Conservation (phyloP, 768 basidiomycete species). For the Psilocybe cyanescens region DNA sequence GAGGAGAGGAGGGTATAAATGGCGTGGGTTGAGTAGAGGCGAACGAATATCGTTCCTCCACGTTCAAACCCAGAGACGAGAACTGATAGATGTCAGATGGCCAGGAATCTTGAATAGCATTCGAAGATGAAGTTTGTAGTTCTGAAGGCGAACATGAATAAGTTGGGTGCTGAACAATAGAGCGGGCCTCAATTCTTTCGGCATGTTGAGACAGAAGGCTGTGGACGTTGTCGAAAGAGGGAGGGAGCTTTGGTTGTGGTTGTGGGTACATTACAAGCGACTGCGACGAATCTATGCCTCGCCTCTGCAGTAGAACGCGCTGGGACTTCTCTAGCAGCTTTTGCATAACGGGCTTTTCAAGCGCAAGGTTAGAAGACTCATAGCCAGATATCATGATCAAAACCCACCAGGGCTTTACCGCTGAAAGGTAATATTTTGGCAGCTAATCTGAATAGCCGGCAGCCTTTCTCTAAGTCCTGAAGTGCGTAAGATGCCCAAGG, state of each 20-base stretch:
- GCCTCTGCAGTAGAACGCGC: slow-evolving; percentile 43
- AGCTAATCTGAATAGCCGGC: slow-evolving; percentile 59
- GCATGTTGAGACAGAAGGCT: slow-evolving; percentile 34
- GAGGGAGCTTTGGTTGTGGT: slow-evolving; percentile 29
- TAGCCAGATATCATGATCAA: slow-evolving; percentile 1
- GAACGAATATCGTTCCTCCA: slow-evolving; percentile 42
- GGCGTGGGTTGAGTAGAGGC: slow-evolving; percentile 41
- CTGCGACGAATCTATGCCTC: slow-evolving; percentile 10
- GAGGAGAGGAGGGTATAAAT: slow-evolving; percentile 48
- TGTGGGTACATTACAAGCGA: slow-evolving; percentile 17
- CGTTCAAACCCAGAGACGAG: slow-evolving; percentile 41
- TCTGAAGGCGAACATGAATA: background rate
- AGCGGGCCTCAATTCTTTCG: slow-evolving; percentile 19
- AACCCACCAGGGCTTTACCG: slow-evolving; percentile 58
- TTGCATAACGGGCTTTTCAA: slow-evolving; percentile 54
- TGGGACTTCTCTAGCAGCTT: slow-evolving; percentile 57
- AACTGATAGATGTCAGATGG: slow-evolving; percentile 53
- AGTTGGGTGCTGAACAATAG: background rate
- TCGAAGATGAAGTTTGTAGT: background rate
- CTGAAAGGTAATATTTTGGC: slow-evolving; percentile 63
- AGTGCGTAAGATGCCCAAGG: slow-evolving; percentile 63
- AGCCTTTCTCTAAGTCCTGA: slow-evolving; percentile 61
- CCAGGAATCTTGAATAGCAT: slow-evolving; percentile 32
- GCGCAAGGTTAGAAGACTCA: background rate
- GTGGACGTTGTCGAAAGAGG: slow-evolving; percentile 41